Base-by-base conservation (phyloP, 1,284 basidiomycete genomes). In the Lentinula novae-zelandiae region DNA sequence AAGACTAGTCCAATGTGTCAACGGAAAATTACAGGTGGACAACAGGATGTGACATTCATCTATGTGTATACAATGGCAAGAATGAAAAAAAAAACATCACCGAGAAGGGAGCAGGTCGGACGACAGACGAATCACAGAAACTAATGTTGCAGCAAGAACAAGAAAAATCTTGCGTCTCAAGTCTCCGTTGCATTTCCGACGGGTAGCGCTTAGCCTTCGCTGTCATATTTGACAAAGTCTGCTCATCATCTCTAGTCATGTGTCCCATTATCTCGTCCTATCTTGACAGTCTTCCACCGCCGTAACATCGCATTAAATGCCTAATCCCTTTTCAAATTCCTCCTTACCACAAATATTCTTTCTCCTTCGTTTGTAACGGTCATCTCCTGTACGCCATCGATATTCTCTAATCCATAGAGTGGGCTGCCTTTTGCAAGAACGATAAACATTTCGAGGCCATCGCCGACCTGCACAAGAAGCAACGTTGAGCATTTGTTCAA, bases 371-470 rank as follows among this genome's bases (percentile, higher is more conserved):
- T 74, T 39, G 75, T 79, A 53, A 74, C 71, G 3, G 82, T 83
- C 66, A 88, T 67, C 72, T 93, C 89, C 66, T 87, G 86, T 39
- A 84, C 71, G 17, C 84, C 86, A 12, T 78, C 76, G 34, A 85
- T 65, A 54, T 72, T 80, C 62, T 86, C 82, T 62, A 94, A 72
- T 38, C 86, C 85, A 63, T 86, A 84, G 55, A 86, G 68, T 15
- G 80, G 76, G 48, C 88, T 85, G 42, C 83, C 89, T 68, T 82
- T 84, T 39, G 89, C 84, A 61, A 95, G 81, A 60, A 95, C 88
- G 61, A 97, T 81, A 70, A 89, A 96, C 67, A 96, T 90, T 72
- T 97, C 95, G 58, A 97, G 82, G 3, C 91, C 92, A 73, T 98
- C 95, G 58, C 95, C 95, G 63, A 98, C 95, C 89, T 92, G 54